These are phyloP conservation scores for Phytopythium vexans DNA, from an alignment of 352 stramenopile species.

Conservation along the genomic window DNA sequence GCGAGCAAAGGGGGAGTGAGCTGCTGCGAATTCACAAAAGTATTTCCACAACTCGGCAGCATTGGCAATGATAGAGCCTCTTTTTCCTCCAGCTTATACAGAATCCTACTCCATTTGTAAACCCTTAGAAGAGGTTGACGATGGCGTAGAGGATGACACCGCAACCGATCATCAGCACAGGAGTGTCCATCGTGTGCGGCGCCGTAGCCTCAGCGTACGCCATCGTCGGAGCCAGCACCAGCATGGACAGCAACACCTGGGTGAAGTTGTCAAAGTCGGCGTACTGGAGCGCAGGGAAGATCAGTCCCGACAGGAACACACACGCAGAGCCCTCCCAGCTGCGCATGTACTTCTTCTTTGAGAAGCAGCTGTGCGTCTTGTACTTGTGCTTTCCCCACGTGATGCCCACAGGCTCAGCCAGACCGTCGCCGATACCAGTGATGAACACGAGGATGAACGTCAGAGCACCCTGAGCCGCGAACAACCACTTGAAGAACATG, in stretches of 20 bases:
- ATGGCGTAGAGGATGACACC: slow-evolving; percentile 78
- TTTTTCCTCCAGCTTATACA: too few species aligned
- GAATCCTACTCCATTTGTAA: too few species aligned
- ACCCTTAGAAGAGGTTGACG: slow-evolving; percentile 69
- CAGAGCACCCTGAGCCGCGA: slow-evolving; percentile 48
- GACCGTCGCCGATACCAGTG: slow-evolving; percentile 71
- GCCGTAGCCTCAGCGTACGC: slow-evolving; percentile 83
- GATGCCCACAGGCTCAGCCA: slow-evolving; percentile 78
- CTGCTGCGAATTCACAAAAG: too few species aligned
- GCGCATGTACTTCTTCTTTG: slow-evolving; percentile 80
- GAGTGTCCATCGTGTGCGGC: slow-evolving; percentile 87
- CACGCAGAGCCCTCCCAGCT: slow-evolving; percentile 81
- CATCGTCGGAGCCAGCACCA: slow-evolving; percentile 74
- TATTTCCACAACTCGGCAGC: too few species aligned
- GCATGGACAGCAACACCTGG: slow-evolving; percentile 79
- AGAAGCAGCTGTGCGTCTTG: slow-evolving; percentile 81
- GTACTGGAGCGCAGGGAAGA: slow-evolving; percentile 85
- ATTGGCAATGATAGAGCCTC: too few species aligned
- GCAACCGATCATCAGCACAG: slow-evolving; percentile 77
- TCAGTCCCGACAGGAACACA: slow-evolving; percentile 77
- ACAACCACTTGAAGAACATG: slow-evolving; percentile 86
- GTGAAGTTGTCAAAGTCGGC: slow-evolving; percentile 61
- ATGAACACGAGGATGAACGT: slow-evolving; percentile 84
- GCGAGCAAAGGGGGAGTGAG: too few species aligned
- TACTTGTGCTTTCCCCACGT: slow-evolving; percentile 84